Percentiles rank a stretch among this genome's conserved stretches.
phyloP scores from a whole-genome alignment of 1,139 yeast genomes.

The Saccharomyces hybrid region DNA sequence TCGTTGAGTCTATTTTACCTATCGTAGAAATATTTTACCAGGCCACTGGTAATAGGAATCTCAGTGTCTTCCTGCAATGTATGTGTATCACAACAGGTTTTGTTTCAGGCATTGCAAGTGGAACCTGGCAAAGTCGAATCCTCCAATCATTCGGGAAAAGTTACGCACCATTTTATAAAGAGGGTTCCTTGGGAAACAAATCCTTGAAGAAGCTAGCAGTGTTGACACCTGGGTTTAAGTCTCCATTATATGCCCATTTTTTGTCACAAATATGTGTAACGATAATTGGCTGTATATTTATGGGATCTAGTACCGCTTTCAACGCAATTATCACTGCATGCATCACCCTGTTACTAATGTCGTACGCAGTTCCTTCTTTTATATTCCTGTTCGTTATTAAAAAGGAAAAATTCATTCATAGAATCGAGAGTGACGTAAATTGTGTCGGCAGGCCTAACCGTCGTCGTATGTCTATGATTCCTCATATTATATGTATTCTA shows the following conservation, averaged over 20 bases:
- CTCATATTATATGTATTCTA: constrained; percentile 35
- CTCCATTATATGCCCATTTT: constrained; percentile 32
- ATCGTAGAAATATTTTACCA: constrained; percentile 53
- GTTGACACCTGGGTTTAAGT: constrained; percentile 25
- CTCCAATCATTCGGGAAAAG: constrained; percentile 49
- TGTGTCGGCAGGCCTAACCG: constrained; percentile 11
- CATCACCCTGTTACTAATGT: constrained; percentile 31
- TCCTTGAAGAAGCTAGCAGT: constrained; percentile 26
- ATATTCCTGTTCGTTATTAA: constrained; percentile 34
- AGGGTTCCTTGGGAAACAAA: constrained; percentile 9
- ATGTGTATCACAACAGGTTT: constrained; percentile 38
- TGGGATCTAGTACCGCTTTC: constrained; percentile 35
- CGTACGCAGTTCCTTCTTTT: constrained; percentile 30
- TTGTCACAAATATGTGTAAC: constrained; percentile 30
- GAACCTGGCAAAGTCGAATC: constrained; percentile 47
- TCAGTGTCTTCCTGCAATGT: constrained; percentile 42
- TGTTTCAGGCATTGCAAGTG: constrained; percentile 42
- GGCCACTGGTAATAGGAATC: constrained; percentile 45
- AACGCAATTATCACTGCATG: constrained; percentile 35
- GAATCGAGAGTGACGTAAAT: constrained; percentile 2
- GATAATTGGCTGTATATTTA: constrained; percentile 33
- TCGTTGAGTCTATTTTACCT: constrained; percentile 43
- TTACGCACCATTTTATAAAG: constrained; percentile 20
- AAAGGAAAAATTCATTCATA: constrained; percentile 37
- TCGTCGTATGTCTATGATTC: constrained; percentile 31